These are phyloP conservation scores for Boletus patriciae DNA, from an alignment of 768 basidiomycete species.

Conservation along the genomic window DNA sequence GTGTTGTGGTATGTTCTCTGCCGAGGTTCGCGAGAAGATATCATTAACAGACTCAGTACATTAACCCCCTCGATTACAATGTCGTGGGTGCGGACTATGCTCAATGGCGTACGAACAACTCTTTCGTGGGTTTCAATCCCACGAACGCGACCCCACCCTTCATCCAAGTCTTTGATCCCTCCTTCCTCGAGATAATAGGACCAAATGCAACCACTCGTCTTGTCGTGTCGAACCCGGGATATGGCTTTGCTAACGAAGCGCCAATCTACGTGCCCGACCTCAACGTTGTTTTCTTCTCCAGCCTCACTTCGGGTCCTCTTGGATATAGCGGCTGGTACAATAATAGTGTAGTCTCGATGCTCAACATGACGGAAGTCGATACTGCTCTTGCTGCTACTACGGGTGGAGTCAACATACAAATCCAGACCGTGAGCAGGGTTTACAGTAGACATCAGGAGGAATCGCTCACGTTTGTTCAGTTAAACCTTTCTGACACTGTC, in stretches of 20 bases:
- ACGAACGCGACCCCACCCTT: constrained; percentile 57
- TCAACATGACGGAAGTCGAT: constrained; percentile 58
- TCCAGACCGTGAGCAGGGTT: constrained; percentile 37
- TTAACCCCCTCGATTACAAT: constrained; percentile 51
- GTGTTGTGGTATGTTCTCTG: constrained; percentile 18
- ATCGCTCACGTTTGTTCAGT: constrained; percentile 36
- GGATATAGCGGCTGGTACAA: constrained; percentile 63
- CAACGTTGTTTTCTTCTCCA: constrained; percentile 73
- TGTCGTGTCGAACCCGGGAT: constrained; percentile 59
- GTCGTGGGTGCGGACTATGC: constrained; percentile 48
- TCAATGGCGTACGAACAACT: constrained; percentile 37
- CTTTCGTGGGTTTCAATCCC: constrained; percentile 55
- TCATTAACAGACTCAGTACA: constrained; percentile 36
- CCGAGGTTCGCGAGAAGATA: background rate
- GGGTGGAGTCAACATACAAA: constrained; percentile 47
- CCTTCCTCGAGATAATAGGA: constrained; percentile 64
- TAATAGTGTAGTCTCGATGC: constrained; percentile 62
- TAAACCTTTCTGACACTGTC: constrained; percentile 54
- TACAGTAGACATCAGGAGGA: background rate
- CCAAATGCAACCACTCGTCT: constrained; percentile 52
- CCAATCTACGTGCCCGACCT: constrained; percentile 65
- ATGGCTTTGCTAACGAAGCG: constrained; percentile 79
- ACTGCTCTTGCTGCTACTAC: constrained; percentile 39
- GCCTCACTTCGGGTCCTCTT: constrained; percentile 64
- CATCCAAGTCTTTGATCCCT: constrained; percentile 54